These are phyloP conservation scores for Ormosia semicastrata DNA, from an alignment of 306 rosid species.

Conservation along the genomic window DNA sequence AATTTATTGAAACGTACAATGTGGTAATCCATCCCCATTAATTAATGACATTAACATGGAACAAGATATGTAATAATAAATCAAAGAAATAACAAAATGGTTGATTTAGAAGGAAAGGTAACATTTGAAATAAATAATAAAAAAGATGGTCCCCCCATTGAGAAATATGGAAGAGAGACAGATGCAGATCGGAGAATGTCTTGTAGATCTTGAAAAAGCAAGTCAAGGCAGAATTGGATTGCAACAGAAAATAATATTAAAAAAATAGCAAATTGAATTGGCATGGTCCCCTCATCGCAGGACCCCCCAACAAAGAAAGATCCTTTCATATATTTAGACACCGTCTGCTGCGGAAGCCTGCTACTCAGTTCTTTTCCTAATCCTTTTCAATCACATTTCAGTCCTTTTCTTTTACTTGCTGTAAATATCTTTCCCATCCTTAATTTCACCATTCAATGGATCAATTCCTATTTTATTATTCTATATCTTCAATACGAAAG, in stretches of 20 bases:
- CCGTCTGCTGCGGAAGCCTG: background rate
- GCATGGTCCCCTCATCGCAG: slow-evolving; percentile 28
- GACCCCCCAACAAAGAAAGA: slow-evolving; percentile 18
- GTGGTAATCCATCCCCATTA: background rate
- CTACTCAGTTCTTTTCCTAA: slow-evolving; percentile 7
- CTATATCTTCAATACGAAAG: background rate
- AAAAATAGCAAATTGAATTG: slow-evolving; percentile 4
- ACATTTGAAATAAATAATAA: background rate
- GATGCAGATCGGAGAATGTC: slow-evolving; percentile 33
- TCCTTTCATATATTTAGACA: background rate
- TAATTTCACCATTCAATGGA: background rate
- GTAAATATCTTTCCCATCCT: background rate
- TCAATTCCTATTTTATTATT: background rate
- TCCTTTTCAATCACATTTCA: slow-evolving; percentile 19
- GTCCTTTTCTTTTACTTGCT: slow-evolving; percentile 15
- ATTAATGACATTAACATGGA: background rate
- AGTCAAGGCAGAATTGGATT: slow-evolving; percentile 21
- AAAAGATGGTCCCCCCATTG: slow-evolving; percentile 31
- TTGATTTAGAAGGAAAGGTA: background rate
- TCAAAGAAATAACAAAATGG: background rate
- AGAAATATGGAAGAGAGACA: background rate
- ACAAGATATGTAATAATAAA: background rate
- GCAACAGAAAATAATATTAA: background rate
- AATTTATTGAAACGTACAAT: background rate
- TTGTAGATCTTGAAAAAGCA: slow-evolving; percentile 5